These are phyloP conservation scores for Mucor piriformis DNA, from an alignment of 371 early-diverging fungal genomes.

Conservation along the genomic window DNA sequence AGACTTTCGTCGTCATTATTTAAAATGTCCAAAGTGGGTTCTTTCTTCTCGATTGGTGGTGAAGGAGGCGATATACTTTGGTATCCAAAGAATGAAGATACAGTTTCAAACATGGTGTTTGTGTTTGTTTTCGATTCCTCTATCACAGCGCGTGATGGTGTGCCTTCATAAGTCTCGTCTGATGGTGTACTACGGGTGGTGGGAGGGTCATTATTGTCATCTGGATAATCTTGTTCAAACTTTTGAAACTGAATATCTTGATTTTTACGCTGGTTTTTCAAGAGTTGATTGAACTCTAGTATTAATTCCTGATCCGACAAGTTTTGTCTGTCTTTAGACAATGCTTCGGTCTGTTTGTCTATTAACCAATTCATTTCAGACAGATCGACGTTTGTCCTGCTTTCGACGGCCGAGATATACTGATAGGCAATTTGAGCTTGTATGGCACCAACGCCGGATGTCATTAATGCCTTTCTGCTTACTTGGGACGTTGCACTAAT, in stretches of 20 bases:
- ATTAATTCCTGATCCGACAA: slow-evolving; percentile 24
- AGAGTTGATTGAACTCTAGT: slow-evolving; percentile 29
- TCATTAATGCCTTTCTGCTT: slow-evolving; percentile 52
- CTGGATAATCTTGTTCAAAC: slow-evolving; percentile 32
- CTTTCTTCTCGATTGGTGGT: slow-evolving; percentile 2
- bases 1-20: slow-evolving; percentile 32
- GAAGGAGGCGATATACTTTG: not conserved
- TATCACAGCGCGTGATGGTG: no score
- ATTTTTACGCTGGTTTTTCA: slow-evolving; percentile 29
- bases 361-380: slow-evolving; percentile 26
- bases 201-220: slow-evolving; percentile 14
- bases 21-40: slow-evolving; percentile 6
- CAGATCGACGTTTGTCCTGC: slow-evolving; percentile 1
- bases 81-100: slow-evolving; percentile 19
- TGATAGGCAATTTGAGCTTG: slow-evolving; percentile 64
- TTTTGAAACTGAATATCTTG: slow-evolving; percentile 32
- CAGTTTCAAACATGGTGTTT: slow-evolving; percentile 5
- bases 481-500: slow-evolving; percentile 62
- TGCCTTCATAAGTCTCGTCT: no score
- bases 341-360: slow-evolving; percentile 34
- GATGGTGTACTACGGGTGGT: no score
- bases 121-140: not conserved
- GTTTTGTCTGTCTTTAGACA: not conserved
- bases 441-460: slow-evolving; percentile 68
- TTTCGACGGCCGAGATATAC: slow-evolving; percentile 17